Evolutionary conservation across 108 stramenopile species (phyloP).

Genomic region (Cyclotella baltica): DNA sequence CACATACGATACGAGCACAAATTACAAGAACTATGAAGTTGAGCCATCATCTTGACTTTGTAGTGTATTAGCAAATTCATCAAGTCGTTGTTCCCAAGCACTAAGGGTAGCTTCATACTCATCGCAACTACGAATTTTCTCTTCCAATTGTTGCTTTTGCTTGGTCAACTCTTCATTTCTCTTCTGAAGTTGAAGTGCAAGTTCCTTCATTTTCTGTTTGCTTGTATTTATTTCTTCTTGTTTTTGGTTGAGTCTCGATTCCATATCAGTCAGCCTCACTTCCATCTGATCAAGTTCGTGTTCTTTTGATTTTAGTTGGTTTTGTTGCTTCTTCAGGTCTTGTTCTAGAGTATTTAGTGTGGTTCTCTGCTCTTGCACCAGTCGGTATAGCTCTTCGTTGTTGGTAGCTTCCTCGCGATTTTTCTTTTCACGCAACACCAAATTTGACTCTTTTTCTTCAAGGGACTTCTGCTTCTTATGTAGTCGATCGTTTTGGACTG

Average conservation of each 20-base stretch:
- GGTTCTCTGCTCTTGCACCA: conserved; percentile 29
- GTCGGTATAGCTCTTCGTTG: conserved; percentile 31
- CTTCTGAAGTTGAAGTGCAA: conserved; percentile 48
- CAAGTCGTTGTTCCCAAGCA: conserved; percentile 50
- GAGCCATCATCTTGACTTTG: conserved; percentile 11
- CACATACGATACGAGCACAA: background rate
- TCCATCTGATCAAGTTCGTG: conserved; percentile 30
- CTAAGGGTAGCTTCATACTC: conserved; percentile 44
- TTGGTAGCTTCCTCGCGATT: conserved; percentile 37
- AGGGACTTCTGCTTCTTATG: conserved; percentile 44
- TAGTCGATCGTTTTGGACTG: conserved; percentile 41
- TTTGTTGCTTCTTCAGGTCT: conserved; percentile 34
- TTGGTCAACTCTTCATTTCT: conserved; percentile 44
- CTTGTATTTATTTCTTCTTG: conserved; percentile 36
- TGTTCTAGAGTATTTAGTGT: conserved; percentile 35
- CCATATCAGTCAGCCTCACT: conserved; percentile 35
- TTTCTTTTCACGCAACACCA: conserved; percentile 29
- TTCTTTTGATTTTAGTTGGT: conserved; percentile 44
- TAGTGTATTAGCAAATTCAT: conserved; percentile 42
- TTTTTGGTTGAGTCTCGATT: conserved; percentile 34
- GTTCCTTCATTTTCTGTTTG: conserved; percentile 43
- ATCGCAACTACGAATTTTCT: conserved; percentile 33
- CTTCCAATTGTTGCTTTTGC: conserved; percentile 44
- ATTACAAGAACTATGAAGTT: background rate
- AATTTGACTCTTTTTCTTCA: conserved; percentile 35